phyloP scores from a whole-genome alignment of 1,139 yeast species.

The Zygosaccharomyces pseudobailii region DNA sequence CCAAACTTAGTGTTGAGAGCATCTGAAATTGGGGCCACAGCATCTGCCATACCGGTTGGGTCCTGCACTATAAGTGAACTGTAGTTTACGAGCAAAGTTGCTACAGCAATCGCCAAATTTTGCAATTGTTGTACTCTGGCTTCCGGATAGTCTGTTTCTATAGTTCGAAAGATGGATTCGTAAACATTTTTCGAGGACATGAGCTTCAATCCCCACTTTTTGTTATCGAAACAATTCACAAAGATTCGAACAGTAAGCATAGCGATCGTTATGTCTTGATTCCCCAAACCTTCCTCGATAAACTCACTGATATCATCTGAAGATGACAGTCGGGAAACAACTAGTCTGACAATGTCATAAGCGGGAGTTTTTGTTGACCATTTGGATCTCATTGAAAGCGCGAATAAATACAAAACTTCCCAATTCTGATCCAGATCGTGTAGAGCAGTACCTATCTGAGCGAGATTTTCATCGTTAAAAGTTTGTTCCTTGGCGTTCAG shows the following conservation, averaged over 20 bases:
- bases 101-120: conserved; percentile 41
- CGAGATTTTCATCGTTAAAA: conserved; percentile 35
- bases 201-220: conserved; percentile 42
- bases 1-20: conserved; percentile 30
- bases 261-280: conserved; percentile 40
- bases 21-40: conserved; percentile 29
- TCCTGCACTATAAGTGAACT: conserved; percentile 36
- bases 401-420: conserved; percentile 36
- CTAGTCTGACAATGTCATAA: conserved; percentile 51
- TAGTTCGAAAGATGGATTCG: conserved; percentile 29
- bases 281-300: conserved; percentile 40
- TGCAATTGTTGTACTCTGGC: conserved; percentile 27
- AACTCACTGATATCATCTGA: conserved; percentile 37
- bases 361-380: conserved; percentile 55
- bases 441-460: conserved; percentile 37
- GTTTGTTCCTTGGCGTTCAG: conserved; percentile 36
- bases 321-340: conserved; percentile 39
- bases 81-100: conserved; percentile 53
- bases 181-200: conserved; percentile 33
- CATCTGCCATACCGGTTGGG: conserved; percentile 19
- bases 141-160: conserved; percentile 21
- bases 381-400: conserved; percentile 39
- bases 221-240: conserved; percentile 45
- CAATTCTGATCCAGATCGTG: conserved; percentile 33
- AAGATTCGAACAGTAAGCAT: conserved; percentile 51